phyloP scores from a whole-genome alignment of 148 eudicot genomes.

The Rhododendron vialii region DNA sequence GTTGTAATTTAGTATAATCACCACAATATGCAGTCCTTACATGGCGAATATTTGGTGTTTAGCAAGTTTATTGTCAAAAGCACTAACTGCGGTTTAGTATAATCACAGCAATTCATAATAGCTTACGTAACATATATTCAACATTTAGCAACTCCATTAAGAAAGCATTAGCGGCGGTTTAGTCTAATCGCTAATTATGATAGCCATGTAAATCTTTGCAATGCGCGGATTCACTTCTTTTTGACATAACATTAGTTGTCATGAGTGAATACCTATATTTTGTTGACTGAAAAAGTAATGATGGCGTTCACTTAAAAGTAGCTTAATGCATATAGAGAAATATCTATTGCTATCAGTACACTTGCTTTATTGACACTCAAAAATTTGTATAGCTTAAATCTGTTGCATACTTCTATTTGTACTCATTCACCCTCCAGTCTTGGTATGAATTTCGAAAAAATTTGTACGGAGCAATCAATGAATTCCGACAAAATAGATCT shows the following conservation, averaged over 20 bases:
- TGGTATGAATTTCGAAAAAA: not conserved
- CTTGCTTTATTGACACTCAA: not conserved
- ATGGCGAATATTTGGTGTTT: not conserved
- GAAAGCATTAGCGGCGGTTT: not conserved
- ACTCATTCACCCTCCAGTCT: not conserved
- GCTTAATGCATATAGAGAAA: not conserved
- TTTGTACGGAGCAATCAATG: not conserved
- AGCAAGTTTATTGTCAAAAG: not conserved
- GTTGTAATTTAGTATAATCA: not conserved
- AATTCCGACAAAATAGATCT: not conserved
- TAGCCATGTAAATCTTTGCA: not conserved
- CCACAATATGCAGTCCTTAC: not conserved
- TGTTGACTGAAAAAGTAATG: not conserved
- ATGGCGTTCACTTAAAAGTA: not conserved
- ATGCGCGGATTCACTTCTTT: not conserved
- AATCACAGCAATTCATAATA: not conserved
- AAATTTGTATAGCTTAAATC: not conserved
- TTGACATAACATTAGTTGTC: not conserved
- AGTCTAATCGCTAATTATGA: not conserved
- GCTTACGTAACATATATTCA: not conserved
- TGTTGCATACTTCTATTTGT: not conserved
- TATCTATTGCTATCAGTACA: not conserved
- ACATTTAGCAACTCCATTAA: not conserved
- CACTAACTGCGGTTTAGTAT: not conserved
- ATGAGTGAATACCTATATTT: not conserved